Evolutionary conservation across 2,329 filamentous ascomycete species (phyloP).

Genomic region (Colletotrichum shisoi): DNA sequence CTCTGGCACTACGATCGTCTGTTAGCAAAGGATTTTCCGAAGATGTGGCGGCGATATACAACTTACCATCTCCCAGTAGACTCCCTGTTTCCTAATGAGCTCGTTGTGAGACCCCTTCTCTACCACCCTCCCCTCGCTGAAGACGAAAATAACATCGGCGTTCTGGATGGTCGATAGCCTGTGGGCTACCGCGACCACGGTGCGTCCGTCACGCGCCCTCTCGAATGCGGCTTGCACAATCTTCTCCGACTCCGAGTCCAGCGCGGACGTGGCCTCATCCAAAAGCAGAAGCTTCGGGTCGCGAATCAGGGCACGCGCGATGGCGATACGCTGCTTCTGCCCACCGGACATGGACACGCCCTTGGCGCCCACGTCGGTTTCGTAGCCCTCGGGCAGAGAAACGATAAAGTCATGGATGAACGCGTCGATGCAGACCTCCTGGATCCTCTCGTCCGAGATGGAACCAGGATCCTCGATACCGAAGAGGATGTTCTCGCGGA

Average conservation of each 20-base stretch:
- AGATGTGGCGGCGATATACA: too few relatives aligned
- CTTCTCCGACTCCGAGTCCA: conserved; percentile 64
- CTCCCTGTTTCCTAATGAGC: conserved; percentile 32
- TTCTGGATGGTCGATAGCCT: conserved; percentile 54
- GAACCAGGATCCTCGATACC: conserved; percentile 54
- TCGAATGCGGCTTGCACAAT: conserved; percentile 55
- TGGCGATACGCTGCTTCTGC: conserved; percentile 64
- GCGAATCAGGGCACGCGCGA: conserved; percentile 63
- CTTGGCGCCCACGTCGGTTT: conserved; percentile 61
- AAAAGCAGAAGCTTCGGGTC: conserved; percentile 61
- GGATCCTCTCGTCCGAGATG: conserved; percentile 41
- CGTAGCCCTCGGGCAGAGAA: conserved; percentile 59
- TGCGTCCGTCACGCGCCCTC: conserved; percentile 45
- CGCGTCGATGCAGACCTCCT: conserved; percentile 50
- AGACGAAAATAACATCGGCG: conserved; percentile 56
- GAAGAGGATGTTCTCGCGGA: conserved; percentile 57
- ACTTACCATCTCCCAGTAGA: conserved; percentile 40
- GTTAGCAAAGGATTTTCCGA: conserved; percentile 3
- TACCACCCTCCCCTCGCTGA: conserved; percentile 52
- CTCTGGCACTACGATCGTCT: conserved; percentile 34
- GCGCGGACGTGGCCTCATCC: conserved; percentile 65
- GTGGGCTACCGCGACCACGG: conserved; percentile 55
- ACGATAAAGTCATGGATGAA: conserved; percentile 66
- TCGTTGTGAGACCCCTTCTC: conserved; percentile 52
- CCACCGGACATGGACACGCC: conserved; percentile 65